These are phyloP conservation scores for Hypoxylon intermedium DNA, from an alignment of 495 filamentous ascomycete species.

Conservation along the genomic window DNA sequence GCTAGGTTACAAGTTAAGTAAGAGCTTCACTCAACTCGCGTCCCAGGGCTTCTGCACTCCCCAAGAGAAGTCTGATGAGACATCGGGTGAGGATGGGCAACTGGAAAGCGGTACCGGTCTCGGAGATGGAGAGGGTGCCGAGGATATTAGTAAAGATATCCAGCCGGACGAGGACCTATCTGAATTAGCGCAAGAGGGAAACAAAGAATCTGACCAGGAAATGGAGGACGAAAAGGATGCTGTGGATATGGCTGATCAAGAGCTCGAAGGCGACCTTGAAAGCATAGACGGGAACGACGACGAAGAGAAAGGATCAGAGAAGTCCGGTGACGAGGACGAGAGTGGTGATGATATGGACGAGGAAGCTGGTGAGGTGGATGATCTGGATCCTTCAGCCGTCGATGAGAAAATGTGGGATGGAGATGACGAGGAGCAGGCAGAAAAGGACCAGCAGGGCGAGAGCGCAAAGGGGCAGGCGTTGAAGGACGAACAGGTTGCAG, in stretches of 20 bases:
- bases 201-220: conserved; percentile 71
- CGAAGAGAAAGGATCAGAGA: conserved; percentile 61
- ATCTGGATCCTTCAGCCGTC: conserved; percentile 83
- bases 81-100: conserved; percentile 71
- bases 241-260: conserved; percentile 93
- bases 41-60: conserved; percentile 91
- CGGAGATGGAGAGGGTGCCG: conserved; percentile 92
- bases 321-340: conserved; percentile 60
- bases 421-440: conserved; percentile 71
- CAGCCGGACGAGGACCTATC: conserved; percentile 90
- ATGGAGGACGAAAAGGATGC: conserved; percentile 85
- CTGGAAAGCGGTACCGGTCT: conserved; percentile 93
- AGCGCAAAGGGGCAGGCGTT: conserved; percentile 68
- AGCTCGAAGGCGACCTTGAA: conserved; percentile 80
- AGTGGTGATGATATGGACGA: conserved; percentile 80
- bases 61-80: conserved; percentile 71
- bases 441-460: conserved; percentile 84
- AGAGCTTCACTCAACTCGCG: conserved; percentile 75
- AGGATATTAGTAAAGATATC: conserved; percentile 98
- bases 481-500: conserved; percentile 69
- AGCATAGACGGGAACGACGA: conserved; percentile 67
- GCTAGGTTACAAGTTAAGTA: conserved; percentile 73
- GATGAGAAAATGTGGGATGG: conserved; percentile 99
- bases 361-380: conserved; percentile 86
- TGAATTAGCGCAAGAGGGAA: conserved; percentile 84